A percentile compares a stretch with the other conserved stretches of the same genome.
Conservation (phyloP, 1,284 basidiomycete species). For the Boletus hoseneyae region DNA sequence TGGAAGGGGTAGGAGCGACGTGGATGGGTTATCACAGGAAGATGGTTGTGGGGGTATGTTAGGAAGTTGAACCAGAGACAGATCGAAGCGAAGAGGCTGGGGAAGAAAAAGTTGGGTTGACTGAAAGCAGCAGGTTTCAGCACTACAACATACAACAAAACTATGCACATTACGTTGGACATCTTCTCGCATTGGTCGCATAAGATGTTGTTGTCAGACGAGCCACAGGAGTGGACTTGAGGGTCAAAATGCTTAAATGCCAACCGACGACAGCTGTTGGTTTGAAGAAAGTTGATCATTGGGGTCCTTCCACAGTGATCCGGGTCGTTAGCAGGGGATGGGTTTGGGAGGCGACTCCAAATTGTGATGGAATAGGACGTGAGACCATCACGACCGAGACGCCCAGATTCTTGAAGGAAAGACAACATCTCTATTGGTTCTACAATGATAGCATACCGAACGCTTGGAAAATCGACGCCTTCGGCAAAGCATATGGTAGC, state of each 20-base stretch:
- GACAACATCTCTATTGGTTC: conserved; percentile 1
- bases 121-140: neutral
- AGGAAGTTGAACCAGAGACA: neutral
- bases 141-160: no score
- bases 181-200: neutral
- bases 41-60: no score
- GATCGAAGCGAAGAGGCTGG: neutral
- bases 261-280: neutral
- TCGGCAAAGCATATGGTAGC: conserved; percentile 2
- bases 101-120: neutral
- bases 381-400: neutral
- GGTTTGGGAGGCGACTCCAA: neutral
- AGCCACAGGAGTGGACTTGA: neutral
- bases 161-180: no score
- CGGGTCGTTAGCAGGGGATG: no score
- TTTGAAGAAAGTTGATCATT: neutral
- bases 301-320: neutral
- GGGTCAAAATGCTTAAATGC: neutral
- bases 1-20: no score
- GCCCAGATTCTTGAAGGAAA: conserved; percentile 6
- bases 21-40: no score
- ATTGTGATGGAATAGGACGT: neutral
- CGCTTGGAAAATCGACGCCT: conserved; percentile 1
- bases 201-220: neutral
- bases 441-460: conserved; percentile 1